Evolutionary conservation across 2,329 filamentous ascomycete species (phyloP).

Genomic region (Hymenoscyphus repandus): DNA sequence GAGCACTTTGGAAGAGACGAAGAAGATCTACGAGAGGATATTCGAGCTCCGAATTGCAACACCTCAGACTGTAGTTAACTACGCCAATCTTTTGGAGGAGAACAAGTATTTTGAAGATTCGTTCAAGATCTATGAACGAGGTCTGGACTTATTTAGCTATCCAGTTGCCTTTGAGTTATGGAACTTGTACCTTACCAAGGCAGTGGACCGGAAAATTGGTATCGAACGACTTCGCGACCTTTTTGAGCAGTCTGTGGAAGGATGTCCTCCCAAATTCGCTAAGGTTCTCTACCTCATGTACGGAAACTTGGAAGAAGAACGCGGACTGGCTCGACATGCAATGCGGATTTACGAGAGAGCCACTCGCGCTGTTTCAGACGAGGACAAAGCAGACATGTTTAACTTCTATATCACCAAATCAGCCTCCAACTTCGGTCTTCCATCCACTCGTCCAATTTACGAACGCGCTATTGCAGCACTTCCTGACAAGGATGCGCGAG

Average conservation of each 20-base stretch:
- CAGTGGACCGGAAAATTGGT: slow-evolving; percentile 90
- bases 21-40: slow-evolving; percentile 91
- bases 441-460: slow-evolving; percentile 92
- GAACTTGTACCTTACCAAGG: slow-evolving; percentile 97
- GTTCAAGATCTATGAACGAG: slow-evolving; percentile 96
- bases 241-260: slow-evolving; percentile 95
- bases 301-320: slow-evolving; percentile 91
- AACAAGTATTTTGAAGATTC: slow-evolving; percentile 94
- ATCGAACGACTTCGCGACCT: slow-evolving; percentile 92
- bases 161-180: slow-evolving; percentile 97
- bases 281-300: slow-evolving; percentile 98
- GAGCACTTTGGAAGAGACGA: slow-evolving; percentile 83
- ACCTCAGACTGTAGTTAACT: slow-evolving; percentile 97
- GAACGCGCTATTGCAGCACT: slow-evolving; percentile 92
- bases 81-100: slow-evolving; percentile 91
- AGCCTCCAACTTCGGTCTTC: slow-evolving; percentile 93
- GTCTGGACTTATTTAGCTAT: slow-evolving; percentile 96
- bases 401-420: slow-evolving; percentile 99
- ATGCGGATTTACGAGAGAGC: slow-evolving; percentile 99
- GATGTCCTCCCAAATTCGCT: slow-evolving; percentile 90
- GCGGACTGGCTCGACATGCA: slow-evolving; percentile 87
- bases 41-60: slow-evolving; percentile 98
- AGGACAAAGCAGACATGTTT: slow-evolving; percentile 95
- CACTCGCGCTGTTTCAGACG: slow-evolving; percentile 88
- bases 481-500: slow-evolving; percentile 85